These are phyloP conservation scores for Blastobotrys americana DNA, from an alignment of 805 yeast species.

Conservation along the genomic window DNA sequence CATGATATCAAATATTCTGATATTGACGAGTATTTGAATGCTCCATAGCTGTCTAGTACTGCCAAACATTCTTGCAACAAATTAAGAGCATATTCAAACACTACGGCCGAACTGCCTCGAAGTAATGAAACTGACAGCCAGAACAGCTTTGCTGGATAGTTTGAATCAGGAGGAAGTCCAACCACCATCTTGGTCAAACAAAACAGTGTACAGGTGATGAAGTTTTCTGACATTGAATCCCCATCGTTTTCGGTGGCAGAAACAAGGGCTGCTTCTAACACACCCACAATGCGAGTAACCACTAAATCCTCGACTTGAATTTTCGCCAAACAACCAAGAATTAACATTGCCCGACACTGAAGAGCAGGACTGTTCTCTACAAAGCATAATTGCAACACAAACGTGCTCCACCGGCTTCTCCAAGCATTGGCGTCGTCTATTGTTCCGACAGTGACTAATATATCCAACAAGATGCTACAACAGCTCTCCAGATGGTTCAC, in stretches of 20 bases:
- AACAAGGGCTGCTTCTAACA: conserved; percentile 12
- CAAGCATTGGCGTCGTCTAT: conserved; percentile 20
- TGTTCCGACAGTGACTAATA: conserved; percentile 18
- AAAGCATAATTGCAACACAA: conserved; percentile 19
- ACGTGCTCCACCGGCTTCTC: conserved; percentile 22
- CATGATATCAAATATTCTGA: conserved; percentile 16
- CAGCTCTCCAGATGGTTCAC: conserved; percentile 21
- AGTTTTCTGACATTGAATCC: conserved; percentile 32
- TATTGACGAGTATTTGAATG: conserved; percentile 14
- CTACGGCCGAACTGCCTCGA: conserved; percentile 10
- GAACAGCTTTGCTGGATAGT: conserved; percentile 41
- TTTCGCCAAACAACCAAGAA: conserved; percentile 61
- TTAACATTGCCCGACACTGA: conserved; percentile 40
- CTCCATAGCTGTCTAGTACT: conserved; percentile 20
- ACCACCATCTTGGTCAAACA: conserved; percentile 43
- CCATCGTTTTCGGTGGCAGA: conserved; percentile 9
- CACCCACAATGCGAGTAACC: conserved; percentile 33
- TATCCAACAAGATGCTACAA: conserved; percentile 17
- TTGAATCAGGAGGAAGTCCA: conserved; percentile 42
- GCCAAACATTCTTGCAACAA: conserved; percentile 17
- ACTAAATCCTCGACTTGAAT: conserved; percentile 54
- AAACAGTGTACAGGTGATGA: conserved; percentile 36
- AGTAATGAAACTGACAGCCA: conserved; percentile 35
- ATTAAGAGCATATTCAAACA: conserved; percentile 19
- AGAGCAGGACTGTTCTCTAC: conserved; percentile 47